Percentiles rank a stretch among this genome's conserved stretches.
These are phyloP conservation scores for Penicilliopsis zonata DNA, from an alignment of 495 filamentous ascomycete species.

Conservation along the genomic window DNA sequence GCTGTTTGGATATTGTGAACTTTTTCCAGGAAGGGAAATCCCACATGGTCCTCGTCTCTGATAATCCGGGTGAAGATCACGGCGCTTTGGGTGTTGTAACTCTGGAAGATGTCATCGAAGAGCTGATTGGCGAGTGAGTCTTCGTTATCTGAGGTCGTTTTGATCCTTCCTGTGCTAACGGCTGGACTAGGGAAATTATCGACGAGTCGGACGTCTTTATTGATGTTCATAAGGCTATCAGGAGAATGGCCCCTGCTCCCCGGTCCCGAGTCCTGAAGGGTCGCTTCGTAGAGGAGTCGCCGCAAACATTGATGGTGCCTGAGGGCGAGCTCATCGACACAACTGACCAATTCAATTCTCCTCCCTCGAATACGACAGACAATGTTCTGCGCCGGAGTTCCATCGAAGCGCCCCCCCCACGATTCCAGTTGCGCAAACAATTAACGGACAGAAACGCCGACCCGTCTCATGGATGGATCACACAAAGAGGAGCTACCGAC, in stretches of 20 bases:
- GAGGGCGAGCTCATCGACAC: conserved; percentile 28
- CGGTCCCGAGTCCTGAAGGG: conserved; percentile 48
- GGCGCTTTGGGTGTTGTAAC: conserved; percentile 91
- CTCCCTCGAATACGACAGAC: conserved; percentile 4
- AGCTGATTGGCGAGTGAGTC: conserved; percentile 90
- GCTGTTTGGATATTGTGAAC: conserved; percentile 95
- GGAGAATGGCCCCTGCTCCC: conserved; percentile 60
- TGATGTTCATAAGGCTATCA: conserved; percentile 92
- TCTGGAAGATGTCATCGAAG: conserved; percentile 95
- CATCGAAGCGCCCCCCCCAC: conserved; percentile 40
- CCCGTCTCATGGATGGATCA: conserved; percentile 17
- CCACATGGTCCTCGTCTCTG: conserved; percentile 95
- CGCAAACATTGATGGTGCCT: conserved; percentile 11
- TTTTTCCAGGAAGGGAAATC: conserved; percentile 99
- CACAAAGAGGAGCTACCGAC: conserved; percentile 27
- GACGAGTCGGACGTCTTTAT: conserved; percentile 94
- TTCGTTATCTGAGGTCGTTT: neutral
- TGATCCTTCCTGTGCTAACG: conserved; percentile 8
- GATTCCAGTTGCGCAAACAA: conserved; percentile 28
- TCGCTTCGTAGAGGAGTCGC: conserved; percentile 38
- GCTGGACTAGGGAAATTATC: conserved; percentile 53
- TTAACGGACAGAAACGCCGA: conserved; percentile 17
- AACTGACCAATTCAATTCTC: conserved; percentile 9
- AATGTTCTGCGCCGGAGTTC: conserved; percentile 26
- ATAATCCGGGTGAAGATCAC: conserved; percentile 75